Base-by-base conservation (phyloP, 257 asterid genomes). In the Rhazya stricta region DNA sequence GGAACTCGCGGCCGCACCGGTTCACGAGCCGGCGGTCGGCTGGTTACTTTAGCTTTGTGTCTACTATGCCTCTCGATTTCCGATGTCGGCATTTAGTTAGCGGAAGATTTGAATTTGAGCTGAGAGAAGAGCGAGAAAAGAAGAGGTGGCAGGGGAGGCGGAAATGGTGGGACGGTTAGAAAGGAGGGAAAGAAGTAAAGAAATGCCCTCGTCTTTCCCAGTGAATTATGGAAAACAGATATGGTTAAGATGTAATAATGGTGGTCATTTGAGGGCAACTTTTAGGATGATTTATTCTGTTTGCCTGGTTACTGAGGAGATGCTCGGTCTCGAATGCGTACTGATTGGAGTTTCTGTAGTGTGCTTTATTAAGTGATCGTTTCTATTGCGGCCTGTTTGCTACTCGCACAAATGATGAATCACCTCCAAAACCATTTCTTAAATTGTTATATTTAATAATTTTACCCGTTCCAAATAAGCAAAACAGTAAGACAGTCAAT, bases 1-100 rank as follows among this genome's bases (percentile, higher is more conserved):
- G 80, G 83, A 53, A 86, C 91, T 37, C 87, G 76, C 0, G 74
- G 46, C 56, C 74, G 77, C 42, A 48, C 79, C 74, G 85, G 79
- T 42, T 83, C 82, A 2, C 80, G 66, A 32, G n/a, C 67, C 53
- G 83, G 21, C 67, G 61, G 74, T 9, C 81, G 77, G 70, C 12
- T 73, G 4, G 56, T 54, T 11, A 42, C 2, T 30, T 48, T 61
- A 18, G 69, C 74, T 60, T 48, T 81, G 67, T 58, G 58, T 58
- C 37, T 83, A 61, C 19, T 67, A 0, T 58, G 85, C 46, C 79
- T 73, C 18, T 81, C 85, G 69, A 69, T 63, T n/a, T 83, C 81
- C 60, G 83, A 75, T 69, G 43, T 74, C 81, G 82, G 71, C 62
- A 76, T 76, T 51, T 60, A 67, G 56, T 30, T 41, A 27, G 37